phyloP scores from a whole-genome alignment of 495 filamentous ascomycete species.

The Pseudevernia furfuracea region DNA sequence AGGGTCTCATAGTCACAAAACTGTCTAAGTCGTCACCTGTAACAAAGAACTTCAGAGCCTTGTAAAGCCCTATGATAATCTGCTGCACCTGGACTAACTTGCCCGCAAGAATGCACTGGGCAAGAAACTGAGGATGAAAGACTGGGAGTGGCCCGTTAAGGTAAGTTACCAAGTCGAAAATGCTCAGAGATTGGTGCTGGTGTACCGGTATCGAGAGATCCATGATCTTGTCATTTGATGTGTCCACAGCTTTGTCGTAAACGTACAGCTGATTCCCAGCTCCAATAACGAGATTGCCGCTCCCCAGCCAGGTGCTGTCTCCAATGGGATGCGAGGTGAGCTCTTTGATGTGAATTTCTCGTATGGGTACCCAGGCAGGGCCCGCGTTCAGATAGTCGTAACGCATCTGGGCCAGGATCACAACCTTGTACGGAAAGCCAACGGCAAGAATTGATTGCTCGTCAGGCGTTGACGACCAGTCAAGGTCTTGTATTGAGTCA shows the following conservation, averaged over 20 bases:
- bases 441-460: slow-evolving; percentile 86
- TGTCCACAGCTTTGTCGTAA: slow-evolving; percentile 65
- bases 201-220: slow-evolving; percentile 56
- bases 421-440: slow-evolving; percentile 76
- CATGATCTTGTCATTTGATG: slow-evolving; percentile 53
- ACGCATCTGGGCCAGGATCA: slow-evolving; percentile 82
- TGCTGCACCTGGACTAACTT: slow-evolving; percentile 66
- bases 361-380: slow-evolving; percentile 81
- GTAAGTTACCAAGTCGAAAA: slow-evolving; percentile 73
- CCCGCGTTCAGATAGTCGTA: slow-evolving; percentile 88
- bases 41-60: slow-evolving; percentile 71
- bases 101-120: slow-evolving; percentile 78
- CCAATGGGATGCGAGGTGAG: slow-evolving; percentile 88
- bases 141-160: slow-evolving; percentile 84
- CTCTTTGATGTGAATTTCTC: slow-evolving; percentile 73
- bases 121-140: slow-evolving; percentile 88
- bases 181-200: slow-evolving; percentile 44
- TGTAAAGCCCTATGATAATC: slow-evolving; percentile 66
- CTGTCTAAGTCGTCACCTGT: slow-evolving; percentile 78
- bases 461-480: slow-evolving; percentile 92
- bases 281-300: slow-evolving; percentile 76
- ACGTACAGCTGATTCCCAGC: slow-evolving; percentile 92
- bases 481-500: slow-evolving; percentile 76
- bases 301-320: slow-evolving; percentile 82
- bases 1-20: slow-evolving; percentile 62